Conservation (phyloP, 75 land plant species). For the Sequoia sempervirens region DNA sequence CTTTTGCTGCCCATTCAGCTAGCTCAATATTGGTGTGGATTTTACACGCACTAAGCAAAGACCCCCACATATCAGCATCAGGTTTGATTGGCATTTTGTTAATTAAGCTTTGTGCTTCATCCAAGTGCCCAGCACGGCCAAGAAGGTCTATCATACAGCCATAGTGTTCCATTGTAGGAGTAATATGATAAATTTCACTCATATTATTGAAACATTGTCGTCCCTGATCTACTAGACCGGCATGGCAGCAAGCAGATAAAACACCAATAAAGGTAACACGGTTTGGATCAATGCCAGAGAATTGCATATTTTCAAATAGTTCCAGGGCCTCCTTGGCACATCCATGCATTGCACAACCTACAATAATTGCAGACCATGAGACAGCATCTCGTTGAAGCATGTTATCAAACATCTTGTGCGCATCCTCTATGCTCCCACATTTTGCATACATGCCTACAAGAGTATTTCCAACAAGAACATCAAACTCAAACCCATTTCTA, state of each 20-base stretch:
- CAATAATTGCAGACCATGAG: slow-evolving; percentile 28
- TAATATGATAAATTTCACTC: neutral
- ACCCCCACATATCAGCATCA: neutral
- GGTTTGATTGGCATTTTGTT: slow-evolving; percentile 2
- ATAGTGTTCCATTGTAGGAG: slow-evolving; percentile 6
- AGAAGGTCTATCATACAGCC: slow-evolving; percentile 18
- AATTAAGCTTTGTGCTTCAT: slow-evolving; percentile 11
- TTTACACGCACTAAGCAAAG: slow-evolving; percentile 16
- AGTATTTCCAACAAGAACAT: slow-evolving; percentile 47
- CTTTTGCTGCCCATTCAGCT: neutral
- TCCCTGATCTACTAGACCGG: slow-evolving; percentile 7
- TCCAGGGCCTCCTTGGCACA: slow-evolving; percentile 17
- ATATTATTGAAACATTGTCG: neutral
- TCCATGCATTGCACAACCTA: slow-evolving; percentile 44
- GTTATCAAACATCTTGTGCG: slow-evolving; percentile 29
- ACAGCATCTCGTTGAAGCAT: slow-evolving; percentile 8
- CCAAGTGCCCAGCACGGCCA: neutral
- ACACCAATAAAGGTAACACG: slow-evolving; percentile 13
- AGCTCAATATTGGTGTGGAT: neutral
- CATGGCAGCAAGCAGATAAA: slow-evolving; percentile 14
- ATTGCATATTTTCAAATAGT: slow-evolving; percentile 20
- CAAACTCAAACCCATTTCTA: slow-evolving; percentile 24
- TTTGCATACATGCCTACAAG: slow-evolving; percentile 69
- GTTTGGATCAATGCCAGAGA: neutral
- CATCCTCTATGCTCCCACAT: slow-evolving; percentile 56